Conservation (phyloP, 768 basidiomycete genomes). For the Psilocybe tampanensis region DNA sequence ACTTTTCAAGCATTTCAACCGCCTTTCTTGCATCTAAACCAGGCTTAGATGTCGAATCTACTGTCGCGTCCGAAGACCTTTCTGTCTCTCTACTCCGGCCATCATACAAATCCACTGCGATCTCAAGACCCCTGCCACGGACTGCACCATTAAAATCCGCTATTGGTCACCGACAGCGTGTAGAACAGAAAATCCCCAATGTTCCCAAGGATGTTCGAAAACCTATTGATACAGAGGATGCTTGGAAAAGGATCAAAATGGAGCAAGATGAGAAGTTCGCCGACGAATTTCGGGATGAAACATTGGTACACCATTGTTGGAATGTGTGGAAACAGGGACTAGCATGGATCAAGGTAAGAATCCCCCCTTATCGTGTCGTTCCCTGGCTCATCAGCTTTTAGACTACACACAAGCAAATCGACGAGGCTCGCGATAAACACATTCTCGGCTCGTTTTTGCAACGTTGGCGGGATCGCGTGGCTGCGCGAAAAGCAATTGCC, state of each 20-base stretch:
- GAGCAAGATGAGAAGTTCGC: constrained; percentile 72
- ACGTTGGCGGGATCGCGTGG: constrained; percentile 56
- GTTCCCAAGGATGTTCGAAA: constrained; percentile 45
- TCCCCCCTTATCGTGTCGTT: constrained; percentile 1
- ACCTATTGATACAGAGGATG: constrained; percentile 69
- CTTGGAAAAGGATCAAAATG: constrained; percentile 78
- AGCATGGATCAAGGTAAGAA: constrained; percentile 73
- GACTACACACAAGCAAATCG: constrained; percentile 74
- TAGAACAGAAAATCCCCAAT: neutral
- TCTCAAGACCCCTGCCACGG: constrained; percentile 4
- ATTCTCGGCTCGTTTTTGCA: constrained; percentile 60
- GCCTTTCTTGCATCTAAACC: neutral
- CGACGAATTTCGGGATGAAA: constrained; percentile 64
- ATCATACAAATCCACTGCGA: constrained; percentile 24
- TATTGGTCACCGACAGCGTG: neutral
- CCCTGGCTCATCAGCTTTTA: constrained; percentile 28
- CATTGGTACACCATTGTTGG: constrained; percentile 71
- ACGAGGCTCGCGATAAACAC: constrained; percentile 67
- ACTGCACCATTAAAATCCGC: neutral
- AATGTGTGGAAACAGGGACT: constrained; percentile 74
- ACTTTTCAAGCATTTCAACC: neutral
- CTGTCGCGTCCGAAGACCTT: constrained; percentile 19
- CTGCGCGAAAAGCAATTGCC: constrained; percentile 37
- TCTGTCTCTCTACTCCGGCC: constrained; percentile 22
- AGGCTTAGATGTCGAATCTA: neutral